Percentiles rank a stretch among this genome's conserved stretches.
Evolutionary conservation across 2,329 filamentous ascomycete genomes (phyloP).

Genomic region (Calonectria crousiana): DNA sequence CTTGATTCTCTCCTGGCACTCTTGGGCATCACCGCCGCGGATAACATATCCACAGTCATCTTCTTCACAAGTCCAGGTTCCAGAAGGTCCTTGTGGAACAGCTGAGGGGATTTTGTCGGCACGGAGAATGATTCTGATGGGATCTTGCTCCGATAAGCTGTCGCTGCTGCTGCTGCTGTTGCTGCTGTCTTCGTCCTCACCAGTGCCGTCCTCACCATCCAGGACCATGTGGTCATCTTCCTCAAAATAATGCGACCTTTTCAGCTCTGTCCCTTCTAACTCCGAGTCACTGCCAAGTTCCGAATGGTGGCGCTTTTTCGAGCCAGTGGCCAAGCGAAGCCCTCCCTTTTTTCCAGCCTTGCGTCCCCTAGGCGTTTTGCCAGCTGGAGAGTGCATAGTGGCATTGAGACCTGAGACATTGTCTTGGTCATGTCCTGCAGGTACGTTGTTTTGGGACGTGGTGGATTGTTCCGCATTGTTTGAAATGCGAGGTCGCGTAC

Average conservation of each 20-base stretch:
- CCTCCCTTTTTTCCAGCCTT: conserved; percentile 58
- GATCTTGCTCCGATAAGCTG: conserved; percentile 37
- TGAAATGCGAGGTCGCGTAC: conserved; percentile 26
- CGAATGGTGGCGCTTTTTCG: conserved; percentile 59
- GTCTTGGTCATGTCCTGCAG: conserved; percentile 11
- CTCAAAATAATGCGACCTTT: conserved; percentile 51
- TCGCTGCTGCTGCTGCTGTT: conserved; percentile 35
- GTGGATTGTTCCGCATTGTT: conserved; percentile 8
- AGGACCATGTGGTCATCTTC: conserved; percentile 45
- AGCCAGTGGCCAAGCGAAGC: conserved; percentile 55
- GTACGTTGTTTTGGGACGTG: neutral
- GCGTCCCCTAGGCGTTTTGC: conserved; percentile 52
- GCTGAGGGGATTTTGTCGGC: conserved; percentile 63
- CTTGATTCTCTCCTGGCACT: conserved; percentile 67
- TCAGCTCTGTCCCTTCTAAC: conserved; percentile 49
- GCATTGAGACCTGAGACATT: conserved; percentile 39
- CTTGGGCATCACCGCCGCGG: conserved; percentile 68
- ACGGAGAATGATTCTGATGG: conserved; percentile 59
- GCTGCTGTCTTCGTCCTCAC: conserved; percentile 29
- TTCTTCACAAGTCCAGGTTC: conserved; percentile 76
- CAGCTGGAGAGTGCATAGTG: conserved; percentile 39
- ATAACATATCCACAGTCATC: conserved; percentile 74
- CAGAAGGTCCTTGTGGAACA: conserved; percentile 66
- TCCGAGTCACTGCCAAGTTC: conserved; percentile 56
- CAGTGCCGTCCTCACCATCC: conserved; percentile 40